Evolutionary conservation across 2,329 filamentous ascomycete species (phyloP), one percentile per base, ranked within the genome.

Genomic region (Hypoxylon rubiginosum): DNA sequence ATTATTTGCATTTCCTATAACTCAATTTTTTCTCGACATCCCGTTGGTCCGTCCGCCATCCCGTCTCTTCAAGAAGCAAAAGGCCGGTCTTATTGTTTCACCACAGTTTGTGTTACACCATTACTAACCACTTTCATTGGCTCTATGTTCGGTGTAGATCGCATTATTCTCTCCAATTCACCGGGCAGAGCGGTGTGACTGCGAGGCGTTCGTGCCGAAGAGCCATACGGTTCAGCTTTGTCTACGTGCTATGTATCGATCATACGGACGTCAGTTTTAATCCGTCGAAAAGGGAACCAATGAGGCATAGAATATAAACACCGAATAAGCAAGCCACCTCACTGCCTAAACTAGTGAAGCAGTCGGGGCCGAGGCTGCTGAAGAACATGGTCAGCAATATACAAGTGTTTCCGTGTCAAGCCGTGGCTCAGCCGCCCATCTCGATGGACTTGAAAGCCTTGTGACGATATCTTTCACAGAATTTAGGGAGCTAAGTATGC

Each of bases 1-100:
- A 63, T 62, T 43, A 39, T 55, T 63, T 53, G 24, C 34, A 52
- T 45, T 32, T 61, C 48, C 51, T 43, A 60, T 64, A 60, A 46
- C 30, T 43, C 21, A 15, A 26, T n/a, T 39, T 39, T 24, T 45
- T 6, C 39, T 17, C 21, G 30, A 8, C 15, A 15, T 30, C 13
- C 34, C 19, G 36, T 58, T 58, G 45, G 58, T 15, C 11, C 4
- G 17, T 19, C n/a, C n/a, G 9, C 34, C 51, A 30, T 55, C 43
- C n/a, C n/a, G 15, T 13, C 11, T 7, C 43, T 2, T 21, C n/a
- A 46, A 46, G 21, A 26, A 24, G 21, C 43, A 24, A 46, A 24
- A 26, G 11, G 7, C 43, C 9, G 10, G 17, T 43, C 7, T 43
- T 10, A 3, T 43, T 8, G 39, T 43, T 19, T 43, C 39, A 43